phyloP scores from a whole-genome alignment of 2,329 filamentous ascomycete species.

The Parastagonospora nodorum region DNA sequence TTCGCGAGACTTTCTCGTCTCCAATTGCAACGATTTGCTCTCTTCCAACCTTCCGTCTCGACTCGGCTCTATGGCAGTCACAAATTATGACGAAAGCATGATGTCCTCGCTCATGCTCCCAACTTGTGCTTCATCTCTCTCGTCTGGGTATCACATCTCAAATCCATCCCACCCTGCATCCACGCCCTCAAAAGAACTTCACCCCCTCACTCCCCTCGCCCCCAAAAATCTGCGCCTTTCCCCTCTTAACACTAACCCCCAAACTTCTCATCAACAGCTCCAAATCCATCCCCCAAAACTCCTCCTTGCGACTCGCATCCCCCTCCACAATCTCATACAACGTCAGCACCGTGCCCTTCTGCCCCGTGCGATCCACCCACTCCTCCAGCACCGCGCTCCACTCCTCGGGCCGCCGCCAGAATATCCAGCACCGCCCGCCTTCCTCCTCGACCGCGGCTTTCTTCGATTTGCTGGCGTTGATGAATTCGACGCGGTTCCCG shows the following conservation, averaged over 20 bases:
- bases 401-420: constrained; percentile 86
- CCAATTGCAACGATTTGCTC: too few species aligned
- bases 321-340: constrained; percentile 90
- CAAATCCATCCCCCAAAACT: constrained; percentile 86
- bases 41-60: too few species aligned
- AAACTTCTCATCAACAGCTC: constrained; percentile 81
- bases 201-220: constrained; percentile 80
- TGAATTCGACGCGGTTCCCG: constrained; percentile 68
- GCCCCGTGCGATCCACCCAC: constrained; percentile 85
- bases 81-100: background rate
- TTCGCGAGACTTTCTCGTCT: too few species aligned
- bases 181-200: constrained; percentile 80
- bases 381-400: constrained; percentile 80
- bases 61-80: too few species aligned
- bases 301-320: constrained; percentile 71
- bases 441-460: constrained; percentile 30
- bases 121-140: background rate
- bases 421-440: constrained; percentile 65
- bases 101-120: background rate
- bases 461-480: constrained; percentile 39
- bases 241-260: constrained; percentile 80
- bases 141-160: background rate
- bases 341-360: constrained; percentile 87
- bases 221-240: constrained; percentile 93
- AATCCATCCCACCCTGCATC: background rate